Evolutionary conservation across 176 grass and related monocot species (phyloP).

Genomic region (Cenchrus fungigraminus): DNA sequence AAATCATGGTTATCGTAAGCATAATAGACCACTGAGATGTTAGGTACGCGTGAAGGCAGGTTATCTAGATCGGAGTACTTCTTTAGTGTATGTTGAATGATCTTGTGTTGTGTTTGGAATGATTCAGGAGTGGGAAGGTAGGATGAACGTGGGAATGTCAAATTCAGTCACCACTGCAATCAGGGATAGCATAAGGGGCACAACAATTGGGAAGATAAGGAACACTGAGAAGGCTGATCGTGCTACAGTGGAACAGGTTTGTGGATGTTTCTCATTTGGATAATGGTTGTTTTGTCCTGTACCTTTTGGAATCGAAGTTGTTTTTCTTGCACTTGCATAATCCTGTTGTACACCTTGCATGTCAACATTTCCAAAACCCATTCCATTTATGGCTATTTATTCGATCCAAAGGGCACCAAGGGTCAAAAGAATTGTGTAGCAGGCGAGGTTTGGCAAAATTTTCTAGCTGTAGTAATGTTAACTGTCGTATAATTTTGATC

Average conservation of each 20-base stretch:
- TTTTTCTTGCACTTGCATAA: constrained; percentile 2
- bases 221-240: constrained; percentile 90
- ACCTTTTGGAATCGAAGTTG: not conserved
- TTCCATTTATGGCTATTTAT: not conserved
- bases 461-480: not conserved
- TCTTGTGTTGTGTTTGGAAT: constrained; percentile 31
- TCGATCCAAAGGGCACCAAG: not conserved
- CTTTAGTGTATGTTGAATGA: not conserved
- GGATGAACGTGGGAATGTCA: constrained; percentile 92
- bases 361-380: too few species aligned
- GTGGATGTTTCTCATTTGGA: not conserved
- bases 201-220: constrained; percentile 82
- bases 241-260: constrained; percentile 94
- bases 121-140: constrained; percentile 92
- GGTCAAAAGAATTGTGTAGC: not conserved
- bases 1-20: not conserved
- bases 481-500: not conserved
- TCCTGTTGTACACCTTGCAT: not conserved
- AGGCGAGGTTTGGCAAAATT: not conserved
- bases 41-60: not conserved
- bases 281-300: constrained; percentile 6
- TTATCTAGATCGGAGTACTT: not conserved
- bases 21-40: not conserved
- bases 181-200: constrained; percentile 76
- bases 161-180: constrained; percentile 94